phyloP scores from a whole-genome alignment of 2,329 filamentous ascomycete species.

The Cladophialophora chaetospira region DNA sequence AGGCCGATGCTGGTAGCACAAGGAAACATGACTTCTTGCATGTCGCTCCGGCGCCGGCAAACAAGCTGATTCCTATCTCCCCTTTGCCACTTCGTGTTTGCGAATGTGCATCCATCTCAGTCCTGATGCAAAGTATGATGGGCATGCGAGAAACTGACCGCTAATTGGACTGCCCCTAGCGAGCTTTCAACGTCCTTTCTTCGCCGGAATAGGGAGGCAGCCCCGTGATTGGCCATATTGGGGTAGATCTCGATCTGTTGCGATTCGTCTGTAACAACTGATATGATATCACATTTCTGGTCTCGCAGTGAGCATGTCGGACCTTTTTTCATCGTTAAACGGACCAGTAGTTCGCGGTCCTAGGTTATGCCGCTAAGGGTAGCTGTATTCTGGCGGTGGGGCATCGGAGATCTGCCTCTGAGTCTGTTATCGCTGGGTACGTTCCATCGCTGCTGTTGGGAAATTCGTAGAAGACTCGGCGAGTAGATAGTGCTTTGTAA shows the following conservation, averaged over 20 bases:
- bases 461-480: neutral
- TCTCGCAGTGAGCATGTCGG: neutral
- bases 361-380: neutral
- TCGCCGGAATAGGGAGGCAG: constrained; percentile 1
- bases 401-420: neutral
- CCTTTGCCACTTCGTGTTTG: neutral
- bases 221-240: neutral
- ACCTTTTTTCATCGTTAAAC: neutral
- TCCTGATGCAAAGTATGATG: neutral
- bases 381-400: neutral
- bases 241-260: constrained; percentile 7
- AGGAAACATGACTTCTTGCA: neutral
- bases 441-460: neutral
- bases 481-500: no score
- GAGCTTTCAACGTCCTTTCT: neutral
- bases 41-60: neutral
- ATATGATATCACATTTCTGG: constrained; percentile 12
- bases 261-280: neutral
- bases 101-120: no score
- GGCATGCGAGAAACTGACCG: neutral
- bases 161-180: no score
- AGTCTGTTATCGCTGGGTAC: neutral
- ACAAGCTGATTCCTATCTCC: neutral
- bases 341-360: neutral
- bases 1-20: neutral